Conservation (phyloP, 2,329 filamentous ascomycete genomes). For the Coniella lustricola region DNA sequence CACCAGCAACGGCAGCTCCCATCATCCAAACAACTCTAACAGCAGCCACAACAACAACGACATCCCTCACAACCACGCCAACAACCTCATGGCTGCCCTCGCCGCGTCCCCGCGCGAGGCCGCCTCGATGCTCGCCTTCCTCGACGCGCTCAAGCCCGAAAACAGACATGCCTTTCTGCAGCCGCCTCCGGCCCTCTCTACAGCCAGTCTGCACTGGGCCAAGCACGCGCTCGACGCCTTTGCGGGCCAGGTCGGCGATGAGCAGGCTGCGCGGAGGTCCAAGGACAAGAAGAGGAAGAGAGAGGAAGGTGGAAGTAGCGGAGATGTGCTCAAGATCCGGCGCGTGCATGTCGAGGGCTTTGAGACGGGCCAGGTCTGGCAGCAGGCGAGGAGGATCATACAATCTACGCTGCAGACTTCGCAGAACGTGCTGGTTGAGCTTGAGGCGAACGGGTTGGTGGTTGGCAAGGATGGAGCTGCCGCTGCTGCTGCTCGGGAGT, state of each 20-base stretch:
- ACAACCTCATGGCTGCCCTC: slow-evolving; percentile 30
- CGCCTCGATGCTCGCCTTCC: slow-evolving; percentile 41
- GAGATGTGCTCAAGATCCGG: slow-evolving; percentile 63
- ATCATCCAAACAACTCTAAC: no score
- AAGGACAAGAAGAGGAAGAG: slow-evolving; percentile 75
- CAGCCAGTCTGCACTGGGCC: slow-evolving; percentile 64
- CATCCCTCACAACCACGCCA: slow-evolving; percentile 22
- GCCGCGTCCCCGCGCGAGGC: slow-evolving; percentile 25
- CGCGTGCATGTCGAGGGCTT: slow-evolving; percentile 85
- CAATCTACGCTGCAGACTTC: slow-evolving; percentile 45
- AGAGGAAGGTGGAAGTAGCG: slow-evolving; percentile 35
- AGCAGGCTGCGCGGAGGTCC: slow-evolving; percentile 57
- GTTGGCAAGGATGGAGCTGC: background rate
- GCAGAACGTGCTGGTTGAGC: slow-evolving; percentile 37
- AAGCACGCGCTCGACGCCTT: slow-evolving; percentile 76
- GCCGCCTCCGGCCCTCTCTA: slow-evolving; percentile 59
- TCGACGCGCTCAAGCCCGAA: slow-evolving; percentile 49
- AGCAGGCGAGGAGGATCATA: slow-evolving; percentile 82
- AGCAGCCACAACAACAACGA: slow-evolving; percentile 18
- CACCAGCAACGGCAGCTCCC: no score
- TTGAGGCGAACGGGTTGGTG: slow-evolving; percentile 34
- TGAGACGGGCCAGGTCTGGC: slow-evolving; percentile 83
- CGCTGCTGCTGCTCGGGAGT: no score
- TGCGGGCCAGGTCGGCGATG: slow-evolving; percentile 64
- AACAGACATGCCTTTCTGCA: slow-evolving; percentile 72